phyloP scores from a whole-genome alignment of 73 alveolate species.

The Stentor roeselii region DNA sequence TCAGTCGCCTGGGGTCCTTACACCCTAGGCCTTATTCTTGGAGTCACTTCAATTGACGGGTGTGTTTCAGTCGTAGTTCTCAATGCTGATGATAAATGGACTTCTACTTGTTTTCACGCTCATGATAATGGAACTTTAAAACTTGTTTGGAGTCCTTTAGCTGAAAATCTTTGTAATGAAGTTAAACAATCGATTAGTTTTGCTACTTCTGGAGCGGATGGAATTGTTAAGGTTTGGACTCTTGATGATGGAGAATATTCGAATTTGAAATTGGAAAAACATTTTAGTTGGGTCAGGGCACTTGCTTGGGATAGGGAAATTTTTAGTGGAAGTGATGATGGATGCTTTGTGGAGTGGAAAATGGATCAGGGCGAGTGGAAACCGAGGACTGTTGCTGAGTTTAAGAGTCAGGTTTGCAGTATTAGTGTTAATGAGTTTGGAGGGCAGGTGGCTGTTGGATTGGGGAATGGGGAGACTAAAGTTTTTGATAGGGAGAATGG shows the following conservation, averaged over 20 bases:
- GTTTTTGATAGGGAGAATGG: not conserved
- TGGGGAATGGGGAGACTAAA: not conserved
- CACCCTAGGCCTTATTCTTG: slow-evolving; percentile 68
- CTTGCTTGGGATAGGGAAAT: slow-evolving; percentile 45
- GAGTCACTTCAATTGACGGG: slow-evolving; percentile 73
- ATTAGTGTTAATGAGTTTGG: not conserved
- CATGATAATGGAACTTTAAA: slow-evolving; percentile 43
- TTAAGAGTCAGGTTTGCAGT: not conserved
- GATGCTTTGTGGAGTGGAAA: not conserved
- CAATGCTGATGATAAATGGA: slow-evolving; percentile 46
- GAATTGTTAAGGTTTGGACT: slow-evolving; percentile 89
- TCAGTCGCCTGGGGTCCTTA: slow-evolving; percentile 74
- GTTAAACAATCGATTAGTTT: slow-evolving; percentile 33
- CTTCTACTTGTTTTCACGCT: slow-evolving; percentile 21
- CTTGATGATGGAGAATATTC: slow-evolving; percentile 31
- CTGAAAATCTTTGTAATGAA: slow-evolving; percentile 30
- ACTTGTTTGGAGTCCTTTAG: slow-evolving; percentile 48
- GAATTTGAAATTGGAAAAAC: slow-evolving; percentile 3
- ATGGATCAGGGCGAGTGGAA: not conserved
- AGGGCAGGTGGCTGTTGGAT: not conserved
- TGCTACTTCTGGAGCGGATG: slow-evolving; percentile 92
- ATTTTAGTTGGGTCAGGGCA: slow-evolving; percentile 53
- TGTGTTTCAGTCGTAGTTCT: slow-evolving; percentile 57
- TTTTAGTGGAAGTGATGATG: slow-evolving; percentile 2
- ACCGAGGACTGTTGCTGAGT: not conserved